phyloP scores from a whole-genome alignment of 176 grass and related monocot species.

The Alloteropsis semialata region DNA sequence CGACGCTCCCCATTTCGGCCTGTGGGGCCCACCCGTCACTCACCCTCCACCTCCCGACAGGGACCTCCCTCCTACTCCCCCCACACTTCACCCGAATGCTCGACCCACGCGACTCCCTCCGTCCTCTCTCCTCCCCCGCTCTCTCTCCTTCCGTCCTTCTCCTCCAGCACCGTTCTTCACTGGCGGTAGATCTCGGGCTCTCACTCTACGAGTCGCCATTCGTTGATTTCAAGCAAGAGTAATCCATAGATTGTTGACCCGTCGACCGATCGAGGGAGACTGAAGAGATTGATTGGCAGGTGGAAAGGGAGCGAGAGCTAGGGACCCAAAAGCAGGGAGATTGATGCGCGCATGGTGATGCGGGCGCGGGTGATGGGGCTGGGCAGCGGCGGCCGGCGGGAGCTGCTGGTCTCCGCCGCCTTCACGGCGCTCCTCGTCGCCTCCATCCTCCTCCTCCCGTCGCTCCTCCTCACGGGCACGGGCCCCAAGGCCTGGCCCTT shows the following conservation, averaged over 20 bases:
- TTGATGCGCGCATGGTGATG: conserved; percentile 37
- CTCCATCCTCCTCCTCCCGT: conserved; percentile 75
- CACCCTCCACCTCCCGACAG: conserved; percentile 14
- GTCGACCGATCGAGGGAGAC: not conserved
- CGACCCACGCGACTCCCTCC: not conserved
- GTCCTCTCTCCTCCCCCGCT: not conserved
- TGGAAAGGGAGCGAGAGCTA: not conserved
- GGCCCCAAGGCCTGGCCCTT: not conserved
- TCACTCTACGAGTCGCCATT: not conserved
- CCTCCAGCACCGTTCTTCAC: not conserved
- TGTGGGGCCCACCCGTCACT: not conserved
- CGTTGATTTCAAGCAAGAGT: not conserved
- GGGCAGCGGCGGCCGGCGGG: conserved; percentile 31
- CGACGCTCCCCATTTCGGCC: not conserved
- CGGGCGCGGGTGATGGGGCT: conserved; percentile 19
- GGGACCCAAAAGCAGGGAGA: not conserved
- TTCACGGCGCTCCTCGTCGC: conserved; percentile 61
- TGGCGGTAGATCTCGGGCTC: not conserved
- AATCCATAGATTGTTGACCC: not conserved
- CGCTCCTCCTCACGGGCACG: conserved; percentile 45
- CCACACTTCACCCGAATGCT: conserved; percentile 10
- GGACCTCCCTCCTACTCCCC: conserved; percentile 38
- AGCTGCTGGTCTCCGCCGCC: conserved; percentile 46
- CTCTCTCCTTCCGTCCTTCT: not conserved
- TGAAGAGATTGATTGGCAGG: not conserved